These are phyloP conservation scores for Arabidopsis hybrid DNA, from an alignment of 441 rosid species.

Conservation along the genomic window DNA sequence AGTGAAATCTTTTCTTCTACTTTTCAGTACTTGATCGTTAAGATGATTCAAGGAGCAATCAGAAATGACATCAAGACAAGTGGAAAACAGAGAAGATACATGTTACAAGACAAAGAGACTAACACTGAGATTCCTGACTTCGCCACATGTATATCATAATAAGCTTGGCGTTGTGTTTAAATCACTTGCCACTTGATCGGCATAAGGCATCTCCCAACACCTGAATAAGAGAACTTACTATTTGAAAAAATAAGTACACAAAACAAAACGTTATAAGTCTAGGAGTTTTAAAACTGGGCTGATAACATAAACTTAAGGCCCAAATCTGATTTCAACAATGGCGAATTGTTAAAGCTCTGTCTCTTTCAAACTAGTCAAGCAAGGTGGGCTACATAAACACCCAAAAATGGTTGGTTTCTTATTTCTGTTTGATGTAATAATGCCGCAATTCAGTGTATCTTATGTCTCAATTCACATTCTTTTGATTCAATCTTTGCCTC, in stretches of 20 bases:
- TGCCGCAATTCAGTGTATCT: background rate
- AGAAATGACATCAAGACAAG: constrained; percentile 61
- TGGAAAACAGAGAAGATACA: constrained; percentile 39
- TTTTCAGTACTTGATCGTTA: constrained; percentile 64
- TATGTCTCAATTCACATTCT: background rate
- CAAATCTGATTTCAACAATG: constrained; percentile 4
- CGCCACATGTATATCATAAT: constrained; percentile 83
- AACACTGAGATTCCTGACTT: constrained; percentile 90
- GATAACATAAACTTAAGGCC: constrained; percentile 26
- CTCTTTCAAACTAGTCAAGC: constrained; percentile 5
- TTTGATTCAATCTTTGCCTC: background rate
- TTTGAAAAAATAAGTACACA: background rate
- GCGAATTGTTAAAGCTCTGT: background rate
- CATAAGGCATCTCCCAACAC: constrained; percentile 96
- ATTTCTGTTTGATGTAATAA: background rate
- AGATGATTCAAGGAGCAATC: constrained; percentile 75
- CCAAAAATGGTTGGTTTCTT: background rate
- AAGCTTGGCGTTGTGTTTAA: constrained; percentile 85
- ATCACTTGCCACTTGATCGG: constrained; percentile 92
- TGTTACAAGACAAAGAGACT: constrained; percentile 50
- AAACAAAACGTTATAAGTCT: background rate
- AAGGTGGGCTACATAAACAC: background rate
- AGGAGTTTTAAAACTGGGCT: background rate
- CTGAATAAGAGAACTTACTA: constrained; percentile 47
- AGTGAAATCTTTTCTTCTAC: background rate